Percentiles rank a stretch among this genome's conserved stretches.
These are phyloP conservation scores for Striga asiatica DNA, from an alignment of 257 asterid genomes.

Conservation along the genomic window DNA sequence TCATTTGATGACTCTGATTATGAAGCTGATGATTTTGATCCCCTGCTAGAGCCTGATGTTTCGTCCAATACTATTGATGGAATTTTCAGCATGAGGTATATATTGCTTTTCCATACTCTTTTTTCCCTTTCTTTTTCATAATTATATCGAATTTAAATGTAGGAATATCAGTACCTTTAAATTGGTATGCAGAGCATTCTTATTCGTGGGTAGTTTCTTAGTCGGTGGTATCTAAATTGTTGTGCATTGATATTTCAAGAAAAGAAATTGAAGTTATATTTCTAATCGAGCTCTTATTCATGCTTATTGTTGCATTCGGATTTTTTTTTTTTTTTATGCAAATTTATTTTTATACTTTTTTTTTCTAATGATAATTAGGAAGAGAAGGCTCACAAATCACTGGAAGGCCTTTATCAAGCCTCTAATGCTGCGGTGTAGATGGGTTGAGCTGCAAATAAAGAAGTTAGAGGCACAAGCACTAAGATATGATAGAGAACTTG, in stretches of 20 bases:
- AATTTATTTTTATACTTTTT: background rate
- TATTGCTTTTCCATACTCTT: background rate
- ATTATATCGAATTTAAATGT: too few relatives aligned
- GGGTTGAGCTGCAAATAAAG: constrained; percentile 51
- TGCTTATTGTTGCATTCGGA: too few relatives aligned
- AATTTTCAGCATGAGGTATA: constrained; percentile 23
- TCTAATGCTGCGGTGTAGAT: constrained; percentile 62
- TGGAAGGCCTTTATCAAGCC: constrained; percentile 50
- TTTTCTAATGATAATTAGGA: constrained; percentile 27
- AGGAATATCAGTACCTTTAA: too few relatives aligned
- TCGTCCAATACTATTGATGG: constrained; percentile 15
- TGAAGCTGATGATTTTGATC: constrained; percentile 23
- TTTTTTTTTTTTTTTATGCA: background rate
- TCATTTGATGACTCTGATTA: constrained; percentile 43
- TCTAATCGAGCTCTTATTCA: too few relatives aligned
- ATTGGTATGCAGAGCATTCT: too few relatives aligned
- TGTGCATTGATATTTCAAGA: too few relatives aligned
- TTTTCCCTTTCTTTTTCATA: too few relatives aligned
- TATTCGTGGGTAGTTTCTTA: too few relatives aligned
- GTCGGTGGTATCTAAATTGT: too few relatives aligned
- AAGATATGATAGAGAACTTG: constrained; percentile 37
- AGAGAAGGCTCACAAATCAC: constrained; percentile 37
- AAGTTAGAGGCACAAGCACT: constrained; percentile 32
- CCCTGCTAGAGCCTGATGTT: constrained; percentile 28
- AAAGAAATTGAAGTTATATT: too few relatives aligned